phyloP scores from a whole-genome alignment of 2,329 filamentous ascomycete species.

The Alternaria postmessia region DNA sequence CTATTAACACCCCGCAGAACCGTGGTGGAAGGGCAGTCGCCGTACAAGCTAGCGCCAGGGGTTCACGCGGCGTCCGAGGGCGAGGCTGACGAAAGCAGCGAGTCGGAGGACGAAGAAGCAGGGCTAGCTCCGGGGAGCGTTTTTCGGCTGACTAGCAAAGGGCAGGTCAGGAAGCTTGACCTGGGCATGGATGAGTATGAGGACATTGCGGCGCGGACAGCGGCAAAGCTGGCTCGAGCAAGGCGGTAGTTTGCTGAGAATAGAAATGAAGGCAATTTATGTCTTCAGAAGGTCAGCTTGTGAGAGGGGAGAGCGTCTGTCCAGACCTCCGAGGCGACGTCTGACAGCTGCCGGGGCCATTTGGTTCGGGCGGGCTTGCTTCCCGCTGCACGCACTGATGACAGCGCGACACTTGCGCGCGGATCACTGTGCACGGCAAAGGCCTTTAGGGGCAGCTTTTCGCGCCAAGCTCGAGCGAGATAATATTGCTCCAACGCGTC shows the following conservation, averaged over 20 bases:
- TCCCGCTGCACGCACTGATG: slow-evolving; percentile 29
- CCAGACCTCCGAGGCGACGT: slow-evolving; percentile 6
- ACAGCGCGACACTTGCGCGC: slow-evolving; percentile 23
- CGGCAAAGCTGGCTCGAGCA: slow-evolving; percentile 25
- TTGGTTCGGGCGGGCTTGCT: slow-evolving; percentile 22
- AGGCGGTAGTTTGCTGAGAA: not conserved
- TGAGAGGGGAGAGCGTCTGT: not conserved
- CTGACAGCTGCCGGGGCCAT: slow-evolving; percentile 23
- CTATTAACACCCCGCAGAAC: slow-evolving; percentile 55
- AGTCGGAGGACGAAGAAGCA: slow-evolving; percentile 56
- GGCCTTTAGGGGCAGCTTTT: slow-evolving; percentile 33
- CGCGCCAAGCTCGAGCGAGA: slow-evolving; percentile 26
- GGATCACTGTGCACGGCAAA: slow-evolving; percentile 28
- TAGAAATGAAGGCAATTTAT: not conserved
- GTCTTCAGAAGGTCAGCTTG: not conserved
- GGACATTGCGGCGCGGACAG: slow-evolving; percentile 45
- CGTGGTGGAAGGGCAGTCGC: slow-evolving; percentile 69
- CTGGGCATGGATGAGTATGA: slow-evolving; percentile 52
- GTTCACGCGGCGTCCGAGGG: slow-evolving; percentile 55
- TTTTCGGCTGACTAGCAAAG: slow-evolving; percentile 43
- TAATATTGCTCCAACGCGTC: slow-evolving; percentile 34
- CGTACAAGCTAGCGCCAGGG: slow-evolving; percentile 48
- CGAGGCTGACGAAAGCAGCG: slow-evolving; percentile 54
- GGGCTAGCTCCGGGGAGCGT: slow-evolving; percentile 54
- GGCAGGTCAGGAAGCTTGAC: slow-evolving; percentile 45